phyloP scores from a whole-genome alignment of 2,329 filamentous ascomycete species.

The Fusarium odoratissimum region DNA sequence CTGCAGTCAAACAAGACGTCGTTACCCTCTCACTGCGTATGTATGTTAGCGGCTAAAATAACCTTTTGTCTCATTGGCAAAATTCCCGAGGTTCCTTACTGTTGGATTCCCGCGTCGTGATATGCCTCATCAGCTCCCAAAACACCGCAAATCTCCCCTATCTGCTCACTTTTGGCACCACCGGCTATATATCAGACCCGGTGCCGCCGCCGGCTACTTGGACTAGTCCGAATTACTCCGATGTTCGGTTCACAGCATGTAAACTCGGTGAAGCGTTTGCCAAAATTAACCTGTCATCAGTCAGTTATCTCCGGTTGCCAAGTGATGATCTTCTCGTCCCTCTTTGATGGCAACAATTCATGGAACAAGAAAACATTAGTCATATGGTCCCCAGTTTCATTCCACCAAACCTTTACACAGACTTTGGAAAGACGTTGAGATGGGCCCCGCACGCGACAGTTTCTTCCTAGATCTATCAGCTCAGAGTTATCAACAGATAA shows the following conservation, averaged over 20 bases:
- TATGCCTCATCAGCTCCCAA: conserved; percentile 21
- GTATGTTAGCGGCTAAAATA: conserved; percentile 38
- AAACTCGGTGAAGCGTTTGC: conserved; percentile 8
- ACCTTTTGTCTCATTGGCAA: conserved; percentile 39
- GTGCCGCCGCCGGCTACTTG: conserved; percentile 2
- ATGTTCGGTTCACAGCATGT: conserved; percentile 16
- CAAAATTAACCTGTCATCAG: conserved; percentile 35
- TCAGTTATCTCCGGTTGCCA: conserved; percentile 36
- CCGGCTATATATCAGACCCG: conserved; percentile 9
- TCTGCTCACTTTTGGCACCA: conserved; percentile 42
- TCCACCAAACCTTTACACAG: neutral
- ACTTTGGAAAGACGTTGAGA: neutral
- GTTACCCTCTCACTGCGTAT: neutral
- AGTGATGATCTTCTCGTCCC: conserved; percentile 20
- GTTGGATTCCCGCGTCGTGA: conserved; percentile 19
- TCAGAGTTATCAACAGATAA: conserved; percentile 21
- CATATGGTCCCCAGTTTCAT: conserved; percentile 10
- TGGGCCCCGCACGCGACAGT: conserved; percentile 16
- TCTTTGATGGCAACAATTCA: conserved; percentile 24
- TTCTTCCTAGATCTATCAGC: conserved; percentile 22
- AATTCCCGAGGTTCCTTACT: conserved; percentile 10
- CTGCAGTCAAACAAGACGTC: conserved; percentile 25
- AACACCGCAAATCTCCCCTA: conserved; percentile 30
- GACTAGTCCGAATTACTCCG: conserved; percentile 35
- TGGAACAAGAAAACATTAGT: conserved; percentile 32